Base-by-base conservation (phyloP, 2,329 filamentous ascomycete species). In the Ceratocystis lukuohia region DNA sequence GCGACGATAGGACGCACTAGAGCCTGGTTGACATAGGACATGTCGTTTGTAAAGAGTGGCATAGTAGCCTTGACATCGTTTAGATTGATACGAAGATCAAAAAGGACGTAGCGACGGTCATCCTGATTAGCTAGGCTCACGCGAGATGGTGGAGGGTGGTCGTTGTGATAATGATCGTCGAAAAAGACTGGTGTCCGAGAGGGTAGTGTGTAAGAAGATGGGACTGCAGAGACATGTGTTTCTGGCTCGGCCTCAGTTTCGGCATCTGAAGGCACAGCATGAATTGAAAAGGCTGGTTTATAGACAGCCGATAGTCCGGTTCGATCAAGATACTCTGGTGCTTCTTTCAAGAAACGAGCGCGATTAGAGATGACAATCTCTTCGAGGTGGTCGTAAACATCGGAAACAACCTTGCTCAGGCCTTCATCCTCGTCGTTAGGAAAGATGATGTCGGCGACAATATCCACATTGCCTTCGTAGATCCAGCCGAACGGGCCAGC, bases 401-500 rank as follows among this genome's bases (percentile, higher is more conserved):
- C 92, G n/a, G 88, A 87, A 83, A 99, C 89, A 59, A 96, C 91
- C 74, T 96, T 96, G 28, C 88, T 88, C 66, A 99, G 87, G 69
- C 92, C 89, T 69, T 93, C 91, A 68, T 96, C 89, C 50, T 85
- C 84, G 65, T 97, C 94, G 41, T 86, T 85, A 0, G 94, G 94
- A 69, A 99, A 89, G 85, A 96, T 93, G 70, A 99, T 86, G 72
- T 99, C 94, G 5, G 94, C 89, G 15, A 97, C 87, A 69, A 99
- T 96, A 73, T 99, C 94, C 50, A 99, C 91, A 69, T 94, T 96
- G 44, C 94, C 94, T 76, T 97, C 91, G 70, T 95, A 89, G 65
- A 99, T 99, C 94, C 94, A 99, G 2, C 91, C 92, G 74, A 99
- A 96, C 0, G 93, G 92, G 0, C 94, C 94, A 69, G 94, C 86